phyloP scores from a whole-genome alignment of 345 rosid genomes.

The Syzygium aqueum region DNA sequence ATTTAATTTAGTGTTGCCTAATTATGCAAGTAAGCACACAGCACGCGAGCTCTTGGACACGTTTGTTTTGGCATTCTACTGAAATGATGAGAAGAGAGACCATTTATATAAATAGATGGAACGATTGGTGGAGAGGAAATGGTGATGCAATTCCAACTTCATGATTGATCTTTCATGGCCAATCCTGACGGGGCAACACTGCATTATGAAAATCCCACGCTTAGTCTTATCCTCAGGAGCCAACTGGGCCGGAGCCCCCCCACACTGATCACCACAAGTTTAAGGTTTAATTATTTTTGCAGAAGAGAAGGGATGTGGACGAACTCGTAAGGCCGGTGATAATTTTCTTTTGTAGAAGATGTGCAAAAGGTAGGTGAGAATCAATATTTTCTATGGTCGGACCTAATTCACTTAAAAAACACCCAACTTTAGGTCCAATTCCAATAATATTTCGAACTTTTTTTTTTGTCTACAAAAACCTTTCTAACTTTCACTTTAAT shows the following conservation, averaged over 20 bases:
- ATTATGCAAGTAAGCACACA: not conserved
- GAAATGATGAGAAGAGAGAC: too few relatives aligned
- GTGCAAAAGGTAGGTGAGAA: not conserved
- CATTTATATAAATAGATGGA: not conserved
- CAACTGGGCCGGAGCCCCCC: not conserved
- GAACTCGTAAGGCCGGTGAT: not conserved
- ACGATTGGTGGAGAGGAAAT: not conserved
- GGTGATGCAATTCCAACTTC: not conserved
- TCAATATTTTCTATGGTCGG: not conserved
- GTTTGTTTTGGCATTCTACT: not conserved
- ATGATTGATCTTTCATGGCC: not conserved
- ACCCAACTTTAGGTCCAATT: not conserved
- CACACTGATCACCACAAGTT: not conserved
- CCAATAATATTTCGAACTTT: not conserved
- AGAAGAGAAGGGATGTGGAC: not conserved
- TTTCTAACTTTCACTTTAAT: not conserved
- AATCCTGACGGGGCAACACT: not conserved
- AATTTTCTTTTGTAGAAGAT: not conserved
- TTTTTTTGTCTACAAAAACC: not conserved
- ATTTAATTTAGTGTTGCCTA: not conserved
- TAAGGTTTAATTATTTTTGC: not conserved
- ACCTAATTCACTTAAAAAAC: not conserved
- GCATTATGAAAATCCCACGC: not conserved
- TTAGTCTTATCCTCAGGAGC: not conserved
- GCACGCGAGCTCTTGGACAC: not conserved